A percentile compares a stretch with the other conserved stretches of the same genome.
Evolutionary conservation across 768 basidiomycete genomes (phyloP).

Genomic region (Xanthoconium purpureum): DNA sequence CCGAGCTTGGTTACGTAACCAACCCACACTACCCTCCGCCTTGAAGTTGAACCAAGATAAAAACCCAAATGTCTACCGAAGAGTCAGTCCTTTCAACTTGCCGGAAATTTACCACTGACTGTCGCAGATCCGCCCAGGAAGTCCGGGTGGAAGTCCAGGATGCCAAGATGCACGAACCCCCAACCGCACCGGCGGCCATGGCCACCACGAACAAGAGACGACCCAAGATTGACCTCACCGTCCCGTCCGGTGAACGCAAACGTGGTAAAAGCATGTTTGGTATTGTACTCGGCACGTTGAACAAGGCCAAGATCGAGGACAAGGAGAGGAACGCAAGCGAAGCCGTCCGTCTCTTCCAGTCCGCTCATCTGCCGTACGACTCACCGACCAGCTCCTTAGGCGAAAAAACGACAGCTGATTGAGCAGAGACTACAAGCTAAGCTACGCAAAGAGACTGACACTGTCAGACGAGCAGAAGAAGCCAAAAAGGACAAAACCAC

Average conservation of each 20-base stretch:
- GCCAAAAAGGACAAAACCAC: conserved; percentile 77
- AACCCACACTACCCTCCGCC: background rate
- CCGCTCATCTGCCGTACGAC: background rate
- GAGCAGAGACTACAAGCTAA: conserved; percentile 85
- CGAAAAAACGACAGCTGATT: conserved; percentile 78
- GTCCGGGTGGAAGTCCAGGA: conserved; percentile 30
- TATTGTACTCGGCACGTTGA: conserved; percentile 75
- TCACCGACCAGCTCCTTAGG: conserved; percentile 41
- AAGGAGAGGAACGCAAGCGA: conserved; percentile 83
- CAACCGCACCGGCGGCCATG: conserved; percentile 47
- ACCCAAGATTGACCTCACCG: conserved; percentile 67
- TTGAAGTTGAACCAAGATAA: conserved; percentile 13
- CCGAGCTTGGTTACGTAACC: conserved; percentile 23
- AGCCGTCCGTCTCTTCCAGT: conserved; percentile 47
- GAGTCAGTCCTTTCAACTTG: conserved; percentile 38
- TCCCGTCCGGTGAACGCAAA: conserved; percentile 60
- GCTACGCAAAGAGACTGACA: conserved; percentile 80
- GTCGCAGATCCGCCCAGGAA: conserved; percentile 31
- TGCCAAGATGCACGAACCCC: conserved; percentile 36
- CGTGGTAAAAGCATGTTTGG: conserved; percentile 89
- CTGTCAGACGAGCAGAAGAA: conserved; percentile 82
- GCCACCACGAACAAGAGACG: conserved; percentile 53
- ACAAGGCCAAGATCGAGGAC: conserved; percentile 85
- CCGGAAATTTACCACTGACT: background rate
- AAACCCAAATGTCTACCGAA: conserved; percentile 48